These are phyloP conservation scores for Betula pendula DNA, from an alignment of 306 rosid genomes.

Conservation along the genomic window DNA sequence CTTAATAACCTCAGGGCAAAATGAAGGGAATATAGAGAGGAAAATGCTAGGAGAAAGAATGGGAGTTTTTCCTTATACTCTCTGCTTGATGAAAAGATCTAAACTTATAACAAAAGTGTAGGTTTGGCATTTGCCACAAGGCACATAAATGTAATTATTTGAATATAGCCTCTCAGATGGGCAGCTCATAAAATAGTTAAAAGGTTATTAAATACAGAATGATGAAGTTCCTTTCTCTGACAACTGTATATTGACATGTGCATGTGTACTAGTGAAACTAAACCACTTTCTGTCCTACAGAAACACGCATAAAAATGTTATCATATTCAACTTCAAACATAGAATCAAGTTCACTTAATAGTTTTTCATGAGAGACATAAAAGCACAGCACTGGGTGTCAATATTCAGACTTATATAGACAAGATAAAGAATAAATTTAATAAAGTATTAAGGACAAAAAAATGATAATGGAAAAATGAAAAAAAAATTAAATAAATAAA, in stretches of 20 bases:
- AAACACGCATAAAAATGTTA: not conserved
- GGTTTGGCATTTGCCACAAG: not conserved
- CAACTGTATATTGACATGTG: not conserved
- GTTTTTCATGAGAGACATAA: not conserved
- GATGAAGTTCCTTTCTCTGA: not conserved
- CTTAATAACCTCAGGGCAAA: not conserved
- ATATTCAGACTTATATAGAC: not conserved
- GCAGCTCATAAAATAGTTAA: not conserved
- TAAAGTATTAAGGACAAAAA: not conserved
- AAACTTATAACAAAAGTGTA: not conserved
- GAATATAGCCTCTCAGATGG: not conserved
- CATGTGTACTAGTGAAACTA: not conserved
- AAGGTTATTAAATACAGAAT: not conserved
- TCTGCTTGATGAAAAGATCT: not conserved
- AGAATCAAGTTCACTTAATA: not conserved
- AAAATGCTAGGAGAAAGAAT: not conserved
- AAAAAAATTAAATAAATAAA: slow-evolving; percentile 9
- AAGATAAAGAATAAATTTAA: not conserved
- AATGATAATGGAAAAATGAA: not conserved
- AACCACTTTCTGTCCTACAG: not conserved
- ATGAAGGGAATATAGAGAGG: not conserved
- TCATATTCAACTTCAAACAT: not conserved
- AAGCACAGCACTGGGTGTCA: not conserved
- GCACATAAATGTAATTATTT: not conserved
- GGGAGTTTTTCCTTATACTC: not conserved